Evolutionary conservation across 1,139 yeast genomes (phyloP), one percentile per base, ranked within the genome.

Genomic region (Nakaseomyces uthaithaninus): DNA sequence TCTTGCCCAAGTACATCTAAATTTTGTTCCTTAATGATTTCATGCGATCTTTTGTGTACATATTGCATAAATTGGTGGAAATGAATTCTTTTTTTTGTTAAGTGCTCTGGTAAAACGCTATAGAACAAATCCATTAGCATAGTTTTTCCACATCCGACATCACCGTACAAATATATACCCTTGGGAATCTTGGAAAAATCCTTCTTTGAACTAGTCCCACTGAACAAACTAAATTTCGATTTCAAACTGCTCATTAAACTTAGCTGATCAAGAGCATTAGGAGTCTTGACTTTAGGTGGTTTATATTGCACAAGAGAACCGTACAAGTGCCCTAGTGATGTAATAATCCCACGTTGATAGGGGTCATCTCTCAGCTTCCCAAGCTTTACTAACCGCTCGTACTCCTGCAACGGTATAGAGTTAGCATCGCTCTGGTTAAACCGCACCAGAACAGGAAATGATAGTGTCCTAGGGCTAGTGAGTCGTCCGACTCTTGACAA

Each of bases 61-160:
- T 80, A 77, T 60, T 91, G 97, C 96, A 91, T 91, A 61, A 91
- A 91, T 51, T 87, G 95, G 62, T 91, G 98, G 70, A 91, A 91
- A 64, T 91, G 98, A 37, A 89, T 69, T 47, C 98, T 69, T 52
- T 69, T 74, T 54, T 86, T 87, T 19, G 91, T 72, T 45, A 91
- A 65, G 57, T 81, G 86, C 0, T 60, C 40, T 0, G 97, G 96
- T 12, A 91, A 71, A 0, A 95, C 85, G 17, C 75, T 68, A 63
- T 87, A 91, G 55, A 91, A 91, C 53, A 91, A 69, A 62, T 91
- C 98, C 97, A 91, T 89, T 48, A 91, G 69, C 96, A 91, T 91
- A 4, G 98, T 91, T 59, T 91, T 91, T 8, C 98, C 98, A 63
- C 97, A 87, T 3, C 98, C 98, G 34, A 91, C 98, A 60, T 91